Evolutionary conservation across 352 stramenopile genomes (phyloP).

Genomic region (Pythium brachiatum): DNA sequence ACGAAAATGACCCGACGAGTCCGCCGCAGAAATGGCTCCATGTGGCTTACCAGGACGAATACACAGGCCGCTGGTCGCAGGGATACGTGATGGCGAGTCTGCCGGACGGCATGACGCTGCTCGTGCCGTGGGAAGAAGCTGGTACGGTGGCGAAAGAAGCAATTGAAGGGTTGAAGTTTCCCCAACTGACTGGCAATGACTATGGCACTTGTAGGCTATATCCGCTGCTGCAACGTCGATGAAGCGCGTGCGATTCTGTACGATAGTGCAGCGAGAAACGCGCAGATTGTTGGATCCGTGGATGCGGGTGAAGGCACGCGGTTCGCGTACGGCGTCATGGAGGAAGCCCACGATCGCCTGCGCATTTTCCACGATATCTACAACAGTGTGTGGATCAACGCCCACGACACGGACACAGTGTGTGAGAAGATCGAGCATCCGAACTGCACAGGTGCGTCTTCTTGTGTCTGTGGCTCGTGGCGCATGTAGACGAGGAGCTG

Average conservation of each 20-base stretch:
- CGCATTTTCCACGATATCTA: slow-evolving; percentile 46
- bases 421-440: slow-evolving; percentile 43
- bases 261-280: slow-evolving; percentile 28
- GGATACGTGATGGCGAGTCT: slow-evolving; percentile 58
- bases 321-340: slow-evolving; percentile 46
- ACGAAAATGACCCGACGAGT: slow-evolving; percentile 3
- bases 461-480: not conserved
- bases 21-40: slow-evolving; percentile 48
- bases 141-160: slow-evolving; percentile 14
- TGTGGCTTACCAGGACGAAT: slow-evolving; percentile 38
- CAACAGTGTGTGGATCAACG: slow-evolving; percentile 57
- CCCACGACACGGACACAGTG: slow-evolving; percentile 37
- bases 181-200: not conserved
- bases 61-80: slow-evolving; percentile 26
- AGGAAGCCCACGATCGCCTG: slow-evolving; percentile 26
- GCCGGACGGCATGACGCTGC: slow-evolving; percentile 38
- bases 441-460: slow-evolving; percentile 44
- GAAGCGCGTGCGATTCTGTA: slow-evolving; percentile 38
- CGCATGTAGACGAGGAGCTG: not conserved
- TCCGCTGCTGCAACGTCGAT: slow-evolving; percentile 41
- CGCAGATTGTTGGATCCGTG: slow-evolving; percentile 33
- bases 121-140: slow-evolving; percentile 51
- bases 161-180: not conserved
- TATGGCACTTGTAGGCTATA: slow-evolving; percentile 27
- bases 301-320: slow-evolving; percentile 30